These are phyloP conservation scores for Aphanocladium album DNA, from an alignment of 2,329 filamentous ascomycete genomes.

Conservation along the genomic window DNA sequence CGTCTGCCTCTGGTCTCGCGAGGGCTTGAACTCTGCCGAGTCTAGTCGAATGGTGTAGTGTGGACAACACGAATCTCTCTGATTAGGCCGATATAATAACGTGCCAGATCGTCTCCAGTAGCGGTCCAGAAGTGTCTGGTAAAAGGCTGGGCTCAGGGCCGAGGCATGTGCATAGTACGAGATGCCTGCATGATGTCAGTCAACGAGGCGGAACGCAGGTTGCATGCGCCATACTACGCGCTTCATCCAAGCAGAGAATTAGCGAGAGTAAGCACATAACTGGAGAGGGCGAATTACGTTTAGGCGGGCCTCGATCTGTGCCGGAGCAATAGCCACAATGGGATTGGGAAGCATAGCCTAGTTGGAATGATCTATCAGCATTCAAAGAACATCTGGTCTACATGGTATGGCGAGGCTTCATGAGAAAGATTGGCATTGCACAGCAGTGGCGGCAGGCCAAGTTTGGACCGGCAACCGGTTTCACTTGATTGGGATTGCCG, in stretches of 20 bases:
- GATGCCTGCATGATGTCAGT: slow-evolving; percentile 46
- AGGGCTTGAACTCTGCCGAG: slow-evolving; percentile 57
- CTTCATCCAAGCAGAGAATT: neutral
- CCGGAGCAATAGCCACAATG: slow-evolving; percentile 50
- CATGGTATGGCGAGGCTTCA: neutral
- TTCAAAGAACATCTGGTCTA: too few relatives aligned
- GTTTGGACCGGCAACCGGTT: neutral
- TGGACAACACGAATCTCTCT: slow-evolving; percentile 78
- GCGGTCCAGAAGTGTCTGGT: slow-evolving; percentile 67
- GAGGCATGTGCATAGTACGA: slow-evolving; percentile 65
- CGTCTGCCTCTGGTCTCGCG: slow-evolving; percentile 68
- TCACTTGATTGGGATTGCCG: neutral
- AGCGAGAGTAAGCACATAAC: neutral
- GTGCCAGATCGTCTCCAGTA: slow-evolving; percentile 72
- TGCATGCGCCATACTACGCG: neutral
- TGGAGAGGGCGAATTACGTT: slow-evolving; percentile 29
- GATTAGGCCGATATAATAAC: slow-evolving; percentile 73
- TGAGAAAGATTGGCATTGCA: neutral
- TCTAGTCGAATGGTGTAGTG: slow-evolving; percentile 81
- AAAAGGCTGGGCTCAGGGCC: slow-evolving; percentile 59
- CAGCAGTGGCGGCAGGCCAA: neutral
- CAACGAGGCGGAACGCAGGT: neutral
- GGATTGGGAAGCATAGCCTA: slow-evolving; percentile 49
- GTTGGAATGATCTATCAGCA: neutral
- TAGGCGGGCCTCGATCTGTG: slow-evolving; percentile 45